Evolutionary conservation across 1,284 basidiomycete species (phyloP), one percentile per base, ranked within the genome.

Genomic region (Inonotus hispidus): DNA sequence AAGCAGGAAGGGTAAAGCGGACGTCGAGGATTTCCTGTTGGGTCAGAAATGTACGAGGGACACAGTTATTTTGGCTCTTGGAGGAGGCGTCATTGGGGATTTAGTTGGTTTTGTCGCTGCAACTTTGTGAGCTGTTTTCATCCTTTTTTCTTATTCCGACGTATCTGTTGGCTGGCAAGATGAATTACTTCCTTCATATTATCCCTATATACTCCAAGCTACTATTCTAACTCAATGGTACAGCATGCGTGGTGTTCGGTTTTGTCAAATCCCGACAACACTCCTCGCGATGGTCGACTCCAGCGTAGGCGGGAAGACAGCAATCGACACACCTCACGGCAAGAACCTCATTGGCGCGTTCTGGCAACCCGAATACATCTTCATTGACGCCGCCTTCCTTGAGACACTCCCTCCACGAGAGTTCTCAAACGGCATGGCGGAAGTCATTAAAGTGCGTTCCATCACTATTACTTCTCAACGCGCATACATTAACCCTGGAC

Each of bases 261-360:
- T 97, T 73, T 89, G 94, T 29, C 97, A 99, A 76, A 93, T 99
- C 62, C 96, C 97, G 0, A 98, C 97, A 0, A 98, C 95, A 0
- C 80, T 99, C 2, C 82, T 99, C 53, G 95, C 95, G 16, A 99
- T 99, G 97, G 97, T 99, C 46, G 96, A 99, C 76, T 97, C 94
- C 1, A 89, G 93, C 62, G 91, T 99, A 53, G 96, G 97, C 16
- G 97, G 96, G 53, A 99, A 99, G 81, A 99, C 97, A 0, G 97
- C 96, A 35, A 96, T 99, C 66, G 97, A 99, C 73, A 98, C 95
- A 0, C 93, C 89, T 2, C 87, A 90, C 66, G 97, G 96, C 64
- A 99, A 99, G 79, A 99, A 99, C 74, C 83, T 99, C 67, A 93
- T 99, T 67, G 97, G 96, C 65, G 91, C 96, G 2, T 99, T 99